Evolutionary conservation across 225 moss, liverwort and hornwort species (phyloP), one percentile per base, ranked within the genome.

Genomic region (Climacium dendroides): DNA sequence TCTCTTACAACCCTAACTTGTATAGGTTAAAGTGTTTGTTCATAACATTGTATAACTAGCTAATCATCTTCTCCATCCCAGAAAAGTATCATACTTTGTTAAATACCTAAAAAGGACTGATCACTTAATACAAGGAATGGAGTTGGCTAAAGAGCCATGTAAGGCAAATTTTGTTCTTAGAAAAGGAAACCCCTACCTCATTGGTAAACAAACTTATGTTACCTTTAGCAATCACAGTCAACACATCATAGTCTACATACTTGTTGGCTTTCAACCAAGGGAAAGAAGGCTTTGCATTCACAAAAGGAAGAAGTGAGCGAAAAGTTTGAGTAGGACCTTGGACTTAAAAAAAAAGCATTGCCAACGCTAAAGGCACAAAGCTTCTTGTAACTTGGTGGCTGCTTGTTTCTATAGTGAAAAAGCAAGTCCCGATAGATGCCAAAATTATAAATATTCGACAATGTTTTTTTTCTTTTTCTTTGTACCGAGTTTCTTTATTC

Each of bases 391-490:
- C 19, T 2, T 45, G 6, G 2, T 30, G 17, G 17, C 29, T 29
- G 45, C 18, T 72, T 29, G 45, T 72, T 29, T 45, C 0, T 28
- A 2, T 72, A 45, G 12, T 22, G 29, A 45, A 72, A 29, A 18
- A 1, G 26, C 10, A n/a, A n/a, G n/a, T n/a, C 6, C 0, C 0
- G 1, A 17, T 1, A 28, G 4, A 43, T 7, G 3, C 28, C 28
- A 2, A 28, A 43, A 28, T 43, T 28, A 9, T 4, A 43, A 43
- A 43, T 43, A 28, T 72, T 72, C 10, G 6, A 17, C 2, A 17
- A 73, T 18, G 47, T 7, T 18, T 9, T 9, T 7, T 18, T 9
- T 9, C 28, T 71, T 70, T 15, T 25, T 70, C 15, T 1, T 41
- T n/a, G n/a, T n/a, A 26, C 15, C 70, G 41, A 70, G 41, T 15